Evolutionary conservation across 1,284 basidiomycete genomes (phyloP), one percentile per base, ranked within the genome.

Genomic region (Naganishia albida): DNA sequence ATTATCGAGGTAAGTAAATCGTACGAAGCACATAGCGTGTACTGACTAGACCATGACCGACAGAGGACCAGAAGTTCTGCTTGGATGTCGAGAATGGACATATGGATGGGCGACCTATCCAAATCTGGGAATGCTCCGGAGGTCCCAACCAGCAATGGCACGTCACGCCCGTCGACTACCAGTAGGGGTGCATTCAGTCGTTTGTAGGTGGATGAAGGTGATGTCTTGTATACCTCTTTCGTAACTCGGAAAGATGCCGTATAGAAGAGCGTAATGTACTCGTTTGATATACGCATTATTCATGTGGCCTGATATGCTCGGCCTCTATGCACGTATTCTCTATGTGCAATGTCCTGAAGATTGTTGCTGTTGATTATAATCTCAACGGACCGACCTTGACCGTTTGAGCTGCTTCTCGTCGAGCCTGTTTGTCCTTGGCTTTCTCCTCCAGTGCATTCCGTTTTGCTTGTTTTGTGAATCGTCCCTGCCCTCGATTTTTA

Each of bases 311-410:
- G 6, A 6, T 34, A 34, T 10, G 10, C 34, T 34, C 6, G 34
- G 6, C 34, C 4, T 34, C 34, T 6, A 10, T 34, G 34, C 34
- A 4, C 10, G 34, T 10, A 34, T 4, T 4, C 34, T 34, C 10
- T 34, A 10, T 6, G 10, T 34, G 10, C 34, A 10, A 6, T 34
- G 34, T n/a, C 34, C 34, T 34, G 10, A 10, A 34, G 4, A 10
- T 34, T 34, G 34, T 34, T 34, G 34, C 34, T 34, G 34, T 10
- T 34, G 34, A 6, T 34, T 10, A 34, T 34, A 10, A 34, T 34
- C 34, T 25, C 49, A 72, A 59, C 8, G 83, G 84, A 8, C 88
- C 88, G 44, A 88, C 86, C 70, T 77, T 77, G 40, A 89, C 86
- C 40, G 76, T 74, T 71, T 85, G 83, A 46, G 85, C 81, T 26